Percentiles rank a stretch among this genome's conserved stretches.
Evolutionary conservation across 495 filamentous ascomycete species (phyloP).

Genomic region (Sphaerosporella brunnea): DNA sequence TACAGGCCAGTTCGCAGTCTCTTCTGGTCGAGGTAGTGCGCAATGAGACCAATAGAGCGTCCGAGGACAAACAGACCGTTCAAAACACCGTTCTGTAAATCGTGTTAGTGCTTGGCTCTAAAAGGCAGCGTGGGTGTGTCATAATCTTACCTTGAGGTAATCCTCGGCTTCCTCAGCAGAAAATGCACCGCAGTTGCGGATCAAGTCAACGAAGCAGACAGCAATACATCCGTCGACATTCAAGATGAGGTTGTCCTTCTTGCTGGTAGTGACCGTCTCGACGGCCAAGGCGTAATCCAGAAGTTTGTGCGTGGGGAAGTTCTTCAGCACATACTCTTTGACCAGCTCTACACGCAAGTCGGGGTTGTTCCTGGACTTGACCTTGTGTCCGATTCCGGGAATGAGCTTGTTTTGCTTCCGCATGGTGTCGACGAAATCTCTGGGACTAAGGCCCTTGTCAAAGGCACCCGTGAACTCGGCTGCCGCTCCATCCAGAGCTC

Average conservation of each 20-base stretch:
- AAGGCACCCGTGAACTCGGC: conserved; percentile 97
- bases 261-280: conserved; percentile 93
- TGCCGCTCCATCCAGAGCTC: conserved; percentile 90
- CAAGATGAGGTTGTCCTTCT: conserved; percentile 99
- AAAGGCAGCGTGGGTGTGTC: no score
- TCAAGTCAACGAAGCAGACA: conserved; percentile 94
- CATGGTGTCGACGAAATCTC: conserved; percentile 98
- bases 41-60: conserved; percentile 92
- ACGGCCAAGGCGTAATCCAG: conserved; percentile 97
- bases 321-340: conserved; percentile 93
- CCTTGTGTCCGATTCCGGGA: conserved; percentile 93
- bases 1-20: conserved; percentile 91
- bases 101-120: no score
- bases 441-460: conserved; percentile 92
- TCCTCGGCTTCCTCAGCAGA: conserved; percentile 63
- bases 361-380: conserved; percentile 99
- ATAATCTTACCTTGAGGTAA: conserved; percentile 38
- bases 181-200: conserved; percentile 97
- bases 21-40: conserved; percentile 99
- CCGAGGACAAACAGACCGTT: conserved; percentile 98
- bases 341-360: conserved; percentile 98
- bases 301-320: conserved; percentile 91
- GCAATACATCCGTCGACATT: conserved; percentile 97
- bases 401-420: conserved; percentile 99
- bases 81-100: conserved; percentile 77